Evolutionary conservation across 169 alveolate species (phyloP).

Genomic region (Amoebophrya sp.): DNA sequence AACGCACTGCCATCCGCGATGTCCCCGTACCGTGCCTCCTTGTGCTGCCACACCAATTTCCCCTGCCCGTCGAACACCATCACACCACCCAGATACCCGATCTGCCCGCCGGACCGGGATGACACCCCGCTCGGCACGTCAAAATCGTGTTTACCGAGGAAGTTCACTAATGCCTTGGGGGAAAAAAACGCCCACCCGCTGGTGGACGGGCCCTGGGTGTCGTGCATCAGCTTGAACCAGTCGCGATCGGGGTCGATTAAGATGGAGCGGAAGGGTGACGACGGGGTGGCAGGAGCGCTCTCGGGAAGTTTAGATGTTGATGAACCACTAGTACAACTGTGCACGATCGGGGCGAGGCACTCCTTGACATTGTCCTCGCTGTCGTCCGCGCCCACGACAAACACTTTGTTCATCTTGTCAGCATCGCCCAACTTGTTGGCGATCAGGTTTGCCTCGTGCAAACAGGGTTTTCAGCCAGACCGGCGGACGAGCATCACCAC

Average conservation of each 20-base stretch:
- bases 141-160: neutral
- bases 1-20: too few species aligned
- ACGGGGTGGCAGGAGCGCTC: neutral
- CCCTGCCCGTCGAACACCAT: neutral
- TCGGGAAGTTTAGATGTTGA: too few species aligned
- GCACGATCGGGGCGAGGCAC: too few species aligned
- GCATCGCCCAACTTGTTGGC: too few species aligned
- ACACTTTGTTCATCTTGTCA: too few species aligned
- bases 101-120: neutral
- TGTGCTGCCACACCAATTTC: neutral
- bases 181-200: neutral
- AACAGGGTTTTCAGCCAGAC: neutral
- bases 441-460: neutral
- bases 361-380: too few species aligned
- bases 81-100: neutral
- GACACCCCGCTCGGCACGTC: neutral
- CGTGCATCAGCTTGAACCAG: neutral
- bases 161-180: neutral
- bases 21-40: neutral
- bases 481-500: neutral
- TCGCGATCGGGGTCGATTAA: neutral
- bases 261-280: too few species aligned
- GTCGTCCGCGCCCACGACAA: too few species aligned
- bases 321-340: too few species aligned
- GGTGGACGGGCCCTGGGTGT: neutral